Evolutionary conservation across 352 stramenopile genomes (phyloP).

Genomic region (Blastocystis sp.): DNA sequence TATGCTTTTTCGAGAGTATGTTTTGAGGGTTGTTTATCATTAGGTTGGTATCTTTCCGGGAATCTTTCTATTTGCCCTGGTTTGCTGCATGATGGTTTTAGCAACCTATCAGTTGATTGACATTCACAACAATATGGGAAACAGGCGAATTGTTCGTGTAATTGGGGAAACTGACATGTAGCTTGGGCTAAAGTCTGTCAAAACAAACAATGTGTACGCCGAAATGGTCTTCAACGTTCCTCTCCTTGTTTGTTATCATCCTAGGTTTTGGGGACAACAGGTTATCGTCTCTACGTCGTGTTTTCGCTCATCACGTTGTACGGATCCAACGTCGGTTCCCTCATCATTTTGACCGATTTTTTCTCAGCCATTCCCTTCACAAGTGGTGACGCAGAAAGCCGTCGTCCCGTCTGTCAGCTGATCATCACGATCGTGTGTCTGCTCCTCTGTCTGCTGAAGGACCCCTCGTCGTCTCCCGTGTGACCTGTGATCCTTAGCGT

Average conservation of each 20-base stretch:
- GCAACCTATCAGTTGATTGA: constrained; percentile 47
- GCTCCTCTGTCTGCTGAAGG: constrained; percentile 22
- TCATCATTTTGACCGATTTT: neutral
- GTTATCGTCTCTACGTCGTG: neutral
- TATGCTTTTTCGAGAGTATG: constrained; percentile 37
- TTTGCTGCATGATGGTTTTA: constrained; percentile 50
- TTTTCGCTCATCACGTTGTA: constrained; percentile 36
- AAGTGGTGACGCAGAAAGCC: neutral
- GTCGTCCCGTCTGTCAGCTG: neutral
- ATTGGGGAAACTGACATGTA: neutral
- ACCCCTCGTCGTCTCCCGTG: neutral
- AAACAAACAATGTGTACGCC: constrained; percentile 43
- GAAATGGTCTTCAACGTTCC: constrained; percentile 46
- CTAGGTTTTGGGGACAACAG: constrained; percentile 32
- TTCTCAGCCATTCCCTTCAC: neutral
- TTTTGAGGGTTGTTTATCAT: neutral
- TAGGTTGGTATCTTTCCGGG: constrained; percentile 49
- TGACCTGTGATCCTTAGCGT: neutral
- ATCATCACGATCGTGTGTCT: constrained; percentile 25
- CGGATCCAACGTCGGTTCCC: constrained; percentile 29
- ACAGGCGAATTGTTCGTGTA: constrained; percentile 7
- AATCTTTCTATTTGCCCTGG: neutral
- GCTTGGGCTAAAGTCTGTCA: constrained; percentile 33
- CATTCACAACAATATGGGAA: constrained; percentile 51
- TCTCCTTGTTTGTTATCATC: neutral